A percentile compares a stretch with the other conserved stretches of the same genome.
Evolutionary conservation across 108 stramenopile genomes (phyloP).

Genomic region (Tribonema minus): DNA sequence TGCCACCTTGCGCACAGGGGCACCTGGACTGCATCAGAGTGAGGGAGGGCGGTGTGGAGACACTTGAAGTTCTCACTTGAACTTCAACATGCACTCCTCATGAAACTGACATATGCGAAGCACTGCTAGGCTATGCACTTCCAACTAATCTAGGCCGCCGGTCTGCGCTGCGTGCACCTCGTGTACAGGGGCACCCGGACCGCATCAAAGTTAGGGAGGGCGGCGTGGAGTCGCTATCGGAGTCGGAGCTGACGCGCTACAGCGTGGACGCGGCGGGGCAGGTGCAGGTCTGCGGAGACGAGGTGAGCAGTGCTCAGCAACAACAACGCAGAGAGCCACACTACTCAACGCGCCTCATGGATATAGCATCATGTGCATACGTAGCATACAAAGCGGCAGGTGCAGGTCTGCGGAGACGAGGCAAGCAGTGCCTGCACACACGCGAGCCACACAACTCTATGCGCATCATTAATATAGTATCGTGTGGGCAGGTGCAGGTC

Average conservation of each 20-base stretch:
- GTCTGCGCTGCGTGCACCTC: too few species aligned
- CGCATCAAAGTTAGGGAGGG: conserved; percentile 4
- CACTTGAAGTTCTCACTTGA: too few species aligned
- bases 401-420: not conserved
- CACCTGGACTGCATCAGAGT: conserved; percentile 26
- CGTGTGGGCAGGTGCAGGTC: not conserved
- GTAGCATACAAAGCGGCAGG: not conserved
- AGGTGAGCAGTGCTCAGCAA: conserved; percentile 72
- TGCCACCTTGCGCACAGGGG: too few species aligned
- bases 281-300: not conserved
- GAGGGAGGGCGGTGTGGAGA: not conserved
- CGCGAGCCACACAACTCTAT: too few species aligned
- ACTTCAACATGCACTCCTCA: too few species aligned
- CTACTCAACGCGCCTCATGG: too few species aligned
- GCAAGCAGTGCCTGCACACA: conserved; percentile 76
- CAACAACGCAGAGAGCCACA: too few species aligned
- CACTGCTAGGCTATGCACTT: too few species aligned
- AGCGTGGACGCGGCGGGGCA: not conserved
- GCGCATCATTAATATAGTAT: too few species aligned
- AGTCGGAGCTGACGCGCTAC: conserved; percentile 6
- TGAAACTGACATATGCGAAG: too few species aligned
- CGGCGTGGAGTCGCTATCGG: not conserved
- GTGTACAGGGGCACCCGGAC: conserved; percentile 35
- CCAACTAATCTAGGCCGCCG: too few species aligned
- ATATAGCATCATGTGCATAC: too few species aligned